Percentiles rank a stretch among this genome's conserved stretches.
phyloP scores from a whole-genome alignment of 192 early-diverging fungal genomes.

The Coemansia sp. region DNA sequence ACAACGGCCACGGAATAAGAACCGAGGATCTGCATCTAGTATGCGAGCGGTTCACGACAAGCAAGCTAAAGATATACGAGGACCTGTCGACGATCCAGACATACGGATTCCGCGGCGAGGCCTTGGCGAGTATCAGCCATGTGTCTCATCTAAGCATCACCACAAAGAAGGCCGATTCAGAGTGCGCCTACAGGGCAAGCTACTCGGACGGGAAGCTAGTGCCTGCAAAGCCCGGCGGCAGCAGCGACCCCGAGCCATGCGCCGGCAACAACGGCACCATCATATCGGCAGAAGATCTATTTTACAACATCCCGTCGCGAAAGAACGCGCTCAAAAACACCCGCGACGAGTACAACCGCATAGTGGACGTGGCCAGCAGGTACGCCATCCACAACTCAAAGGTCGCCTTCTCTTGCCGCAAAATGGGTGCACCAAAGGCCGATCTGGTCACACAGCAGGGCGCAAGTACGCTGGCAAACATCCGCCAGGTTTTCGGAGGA shows the following conservation, averaged over 20 bases:
- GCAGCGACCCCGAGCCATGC: conserved; percentile 81
- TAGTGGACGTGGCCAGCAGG: conserved; percentile 83
- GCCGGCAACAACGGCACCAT: conserved; percentile 95
- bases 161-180: conserved; percentile 70
- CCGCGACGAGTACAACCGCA: conserved; percentile 85
- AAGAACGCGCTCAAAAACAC: conserved; percentile 79
- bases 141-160: conserved; percentile 89
- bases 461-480: conserved; percentile 67
- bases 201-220: conserved; percentile 88
- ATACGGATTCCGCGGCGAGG: conserved; percentile 96
- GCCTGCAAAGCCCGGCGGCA: conserved; percentile 67
- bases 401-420: conserved; percentile 85
- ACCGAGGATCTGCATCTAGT: conserved; percentile 85
- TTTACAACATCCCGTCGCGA: conserved; percentile 89
- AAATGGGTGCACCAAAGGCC: conserved; percentile 68
- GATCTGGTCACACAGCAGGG: conserved; percentile 72
- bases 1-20: conserved; percentile 93
- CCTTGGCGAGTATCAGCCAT: conserved; percentile 93
- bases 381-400: conserved; percentile 92
- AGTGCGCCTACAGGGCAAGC: conserved; percentile 71
- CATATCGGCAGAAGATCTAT: conserved; percentile 92
- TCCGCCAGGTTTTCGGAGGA: conserved; percentile 81
- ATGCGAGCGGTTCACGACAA: conserved; percentile 94
- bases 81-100: conserved; percentile 84
- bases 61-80: conserved; percentile 81